phyloP scores from a whole-genome alignment of 495 filamentous ascomycete genomes.

The Polyplosphaeria fusca region DNA sequence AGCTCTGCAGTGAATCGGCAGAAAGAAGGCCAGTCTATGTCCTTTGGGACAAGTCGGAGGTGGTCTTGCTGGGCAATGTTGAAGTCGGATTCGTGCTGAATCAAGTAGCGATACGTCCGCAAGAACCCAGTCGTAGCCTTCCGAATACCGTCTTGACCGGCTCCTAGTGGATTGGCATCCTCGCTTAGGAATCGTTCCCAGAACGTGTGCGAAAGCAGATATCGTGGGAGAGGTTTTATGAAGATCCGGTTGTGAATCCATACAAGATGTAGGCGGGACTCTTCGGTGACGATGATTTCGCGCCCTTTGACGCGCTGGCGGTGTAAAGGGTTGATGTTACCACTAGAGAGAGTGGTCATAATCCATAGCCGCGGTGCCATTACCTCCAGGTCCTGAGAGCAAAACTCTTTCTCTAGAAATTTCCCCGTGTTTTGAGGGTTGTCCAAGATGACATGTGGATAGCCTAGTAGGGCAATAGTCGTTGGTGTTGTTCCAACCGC shows the following conservation, averaged over 20 bases:
- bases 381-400: conserved; percentile 5
- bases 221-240: conserved; percentile 28
- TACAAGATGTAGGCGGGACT: conserved; percentile 23
- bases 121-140: conserved; percentile 22
- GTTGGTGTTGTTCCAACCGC: too few species aligned
- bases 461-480: too few species aligned
- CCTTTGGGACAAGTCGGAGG: conserved; percentile 19
- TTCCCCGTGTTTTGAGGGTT: too few species aligned
- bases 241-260: conserved; percentile 28
- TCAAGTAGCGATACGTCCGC: conserved; percentile 17
- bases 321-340: conserved; percentile 22
- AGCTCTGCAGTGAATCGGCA: conserved; percentile 17
- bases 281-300: conserved; percentile 24
- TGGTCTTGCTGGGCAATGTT: conserved; percentile 17
- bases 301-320: conserved; percentile 23
- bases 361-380: conserved; percentile 19
- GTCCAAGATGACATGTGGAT: too few species aligned
- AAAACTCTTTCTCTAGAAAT: conserved; percentile 16
- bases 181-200: conserved; percentile 12
- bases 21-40: conserved; percentile 16
- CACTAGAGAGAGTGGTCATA: conserved; percentile 3
- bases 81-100: conserved; percentile 29
- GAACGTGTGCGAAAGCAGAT: conserved; percentile 17
- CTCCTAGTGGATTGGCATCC: neutral
- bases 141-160: neutral